phyloP scores from a whole-genome alignment of 2,329 filamentous ascomycete genomes.

The Colletotrichum sp. region DNA sequence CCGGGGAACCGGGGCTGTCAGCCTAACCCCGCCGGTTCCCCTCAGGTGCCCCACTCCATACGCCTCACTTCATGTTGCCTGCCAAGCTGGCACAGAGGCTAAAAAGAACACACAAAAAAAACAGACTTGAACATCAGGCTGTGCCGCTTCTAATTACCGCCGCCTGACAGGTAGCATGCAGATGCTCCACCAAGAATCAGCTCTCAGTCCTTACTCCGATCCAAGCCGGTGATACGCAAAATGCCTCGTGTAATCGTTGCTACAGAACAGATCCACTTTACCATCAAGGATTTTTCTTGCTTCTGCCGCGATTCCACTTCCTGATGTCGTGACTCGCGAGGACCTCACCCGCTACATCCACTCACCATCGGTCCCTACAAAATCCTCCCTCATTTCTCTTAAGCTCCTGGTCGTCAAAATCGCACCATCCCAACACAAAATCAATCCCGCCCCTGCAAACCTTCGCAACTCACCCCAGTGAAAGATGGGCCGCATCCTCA shows the following conservation, averaged over 20 bases:
- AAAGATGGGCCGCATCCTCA: conserved; percentile 27
- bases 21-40: not conserved
- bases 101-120: not conserved
- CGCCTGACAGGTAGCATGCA: not conserved
- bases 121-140: not conserved
- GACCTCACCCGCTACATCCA: not conserved
- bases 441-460: not conserved
- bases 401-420: not conserved
- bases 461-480: not conserved
- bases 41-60: not conserved
- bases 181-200: not conserved
- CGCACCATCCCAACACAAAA: not conserved
- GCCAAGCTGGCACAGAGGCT: not conserved
- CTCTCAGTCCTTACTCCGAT: not conserved
- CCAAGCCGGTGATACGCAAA: not conserved
- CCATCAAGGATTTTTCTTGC: not conserved
- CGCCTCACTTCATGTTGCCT: not conserved
- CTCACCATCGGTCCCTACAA: not conserved
- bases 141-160: not conserved
- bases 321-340: not conserved
- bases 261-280: not conserved
- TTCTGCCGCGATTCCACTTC: not conserved
- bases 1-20: not conserved
- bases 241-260: not conserved
- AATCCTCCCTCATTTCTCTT: not conserved